Evolutionary conservation across 202 grass and related monocot species (phyloP).

Genomic region (Setaria italica): DNA sequence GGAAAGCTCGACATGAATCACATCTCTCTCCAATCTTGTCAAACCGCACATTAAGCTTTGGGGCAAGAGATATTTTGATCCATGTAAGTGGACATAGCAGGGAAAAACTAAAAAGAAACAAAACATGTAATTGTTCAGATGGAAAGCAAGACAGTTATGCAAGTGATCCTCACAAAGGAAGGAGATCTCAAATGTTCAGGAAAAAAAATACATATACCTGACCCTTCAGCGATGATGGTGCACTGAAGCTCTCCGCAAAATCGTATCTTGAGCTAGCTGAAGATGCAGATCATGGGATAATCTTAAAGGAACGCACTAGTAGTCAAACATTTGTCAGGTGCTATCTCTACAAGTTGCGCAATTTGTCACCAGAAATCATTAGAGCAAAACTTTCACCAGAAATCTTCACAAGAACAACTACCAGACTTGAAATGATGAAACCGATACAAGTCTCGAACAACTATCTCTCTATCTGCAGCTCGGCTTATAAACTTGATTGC

Average conservation of each 20-base stretch:
- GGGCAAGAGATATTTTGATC: too few relatives aligned
- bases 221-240: constrained; percentile 50
- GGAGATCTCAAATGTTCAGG: constrained; percentile 1
- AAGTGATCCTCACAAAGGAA: neutral
- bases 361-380: neutral
- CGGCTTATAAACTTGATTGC: constrained; percentile 56
- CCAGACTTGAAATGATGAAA: constrained; percentile 69
- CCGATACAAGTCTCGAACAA: constrained; percentile 60
- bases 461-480: constrained; percentile 47
- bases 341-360: neutral
- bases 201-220: constrained; percentile 44
- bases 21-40: too few relatives aligned
- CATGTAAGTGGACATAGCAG: constrained; percentile 10
- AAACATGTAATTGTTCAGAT: neutral
- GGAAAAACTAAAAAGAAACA: neutral
- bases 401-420: constrained; percentile 63
- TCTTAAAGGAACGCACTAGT: neutral
- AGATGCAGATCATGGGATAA: constrained; percentile 70
- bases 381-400: constrained; percentile 54
- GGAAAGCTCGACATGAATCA: constrained; percentile 23
- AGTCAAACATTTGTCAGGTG: neutral
- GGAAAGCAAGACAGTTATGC: neutral
- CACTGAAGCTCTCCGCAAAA: neutral
- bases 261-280: constrained; percentile 68
- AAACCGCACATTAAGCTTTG: too few relatives aligned